Base-by-base conservation (phyloP, 148 eudicot genomes). In the Rheum nobile region DNA sequence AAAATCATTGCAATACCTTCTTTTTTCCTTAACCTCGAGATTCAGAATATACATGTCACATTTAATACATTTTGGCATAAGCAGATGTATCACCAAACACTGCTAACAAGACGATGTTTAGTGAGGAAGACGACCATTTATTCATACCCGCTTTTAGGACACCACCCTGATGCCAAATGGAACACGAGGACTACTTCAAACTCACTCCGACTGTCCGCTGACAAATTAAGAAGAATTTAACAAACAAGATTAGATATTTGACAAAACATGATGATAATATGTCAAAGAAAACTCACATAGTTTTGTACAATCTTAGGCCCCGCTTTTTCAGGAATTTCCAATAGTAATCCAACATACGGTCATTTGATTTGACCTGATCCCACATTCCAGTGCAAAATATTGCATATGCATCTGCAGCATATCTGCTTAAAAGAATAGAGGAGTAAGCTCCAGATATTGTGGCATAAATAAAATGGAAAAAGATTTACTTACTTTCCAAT, bases 351-450 rank as follows among this genome's bases (percentile, higher is more conserved):
- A 93, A 75, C 96, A 86, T 93, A 78, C 85, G 96, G 74, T 93
- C 98, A 0, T 69, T 71, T 19, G 96, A 96, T 68, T 26, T 82
- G 57, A 93, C 88, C 43, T 83, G 79, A 19, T 84, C 57, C 98
- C 98, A 93, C 82, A 78, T 85, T 67, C 96, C 98, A 4, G 86
- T 90, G 69, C 90, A 86, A 75, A 93, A 93, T 75, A 91, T 91
- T 35, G 96, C 94, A 83, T 90, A 89, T 41, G 94, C 98, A 85
- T 93, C 96, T 67, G 98, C 96, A 71, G 89, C 98, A 81, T 93
- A 89, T 87, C 97, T 93, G 80, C 32, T 55, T 47, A 61, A 13
- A 37, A 7, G 17, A 44, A 19, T 38, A 29, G 4, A 39, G 14
- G 5, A 17, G 46, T 19, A 38, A 17, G 26, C 38, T 32, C 69